A percentile compares a stretch with the other conserved stretches of the same genome.
Conservation (phyloP, 257 asterid species). For the Solanum appendiculatum region DNA sequence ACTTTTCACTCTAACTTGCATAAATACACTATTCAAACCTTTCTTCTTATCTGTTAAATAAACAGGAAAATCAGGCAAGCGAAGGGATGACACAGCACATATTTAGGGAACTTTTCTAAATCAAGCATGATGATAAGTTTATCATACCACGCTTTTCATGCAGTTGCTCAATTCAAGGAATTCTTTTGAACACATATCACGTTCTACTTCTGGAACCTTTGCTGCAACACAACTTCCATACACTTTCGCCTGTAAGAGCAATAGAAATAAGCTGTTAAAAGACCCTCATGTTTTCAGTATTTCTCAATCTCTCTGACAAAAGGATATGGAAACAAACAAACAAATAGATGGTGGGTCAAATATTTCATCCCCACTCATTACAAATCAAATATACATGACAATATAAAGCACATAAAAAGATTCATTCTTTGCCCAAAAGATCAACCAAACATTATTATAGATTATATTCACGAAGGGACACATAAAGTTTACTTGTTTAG, state of each 20-base stretch:
- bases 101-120: background rate
- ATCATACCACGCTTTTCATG: slow-evolving; percentile 72
- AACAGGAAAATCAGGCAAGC: background rate
- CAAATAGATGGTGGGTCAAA: background rate
- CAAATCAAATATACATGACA: background rate
- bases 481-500: background rate
- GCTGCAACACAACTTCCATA: slow-evolving; percentile 80
- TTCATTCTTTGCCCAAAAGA: background rate
- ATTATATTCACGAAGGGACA: background rate
- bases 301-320: background rate
- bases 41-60: slow-evolving; percentile 48
- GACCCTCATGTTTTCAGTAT: background rate
- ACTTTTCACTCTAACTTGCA: background rate
- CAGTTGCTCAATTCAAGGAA: slow-evolving; percentile 62
- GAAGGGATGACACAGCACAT: background rate
- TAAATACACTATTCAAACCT: slow-evolving; percentile 28
- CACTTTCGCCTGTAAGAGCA: slow-evolving; percentile 49
- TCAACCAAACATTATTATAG: background rate
- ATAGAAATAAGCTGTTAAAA: background rate
- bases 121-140: background rate
- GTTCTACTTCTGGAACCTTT: slow-evolving; percentile 78
- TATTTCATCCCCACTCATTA: background rate
- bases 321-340: background rate
- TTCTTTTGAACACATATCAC: slow-evolving; percentile 74
- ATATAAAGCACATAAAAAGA: background rate